Conservation (phyloP, 768 basidiomycete genomes). For the Filobasidium wieringae region DNA sequence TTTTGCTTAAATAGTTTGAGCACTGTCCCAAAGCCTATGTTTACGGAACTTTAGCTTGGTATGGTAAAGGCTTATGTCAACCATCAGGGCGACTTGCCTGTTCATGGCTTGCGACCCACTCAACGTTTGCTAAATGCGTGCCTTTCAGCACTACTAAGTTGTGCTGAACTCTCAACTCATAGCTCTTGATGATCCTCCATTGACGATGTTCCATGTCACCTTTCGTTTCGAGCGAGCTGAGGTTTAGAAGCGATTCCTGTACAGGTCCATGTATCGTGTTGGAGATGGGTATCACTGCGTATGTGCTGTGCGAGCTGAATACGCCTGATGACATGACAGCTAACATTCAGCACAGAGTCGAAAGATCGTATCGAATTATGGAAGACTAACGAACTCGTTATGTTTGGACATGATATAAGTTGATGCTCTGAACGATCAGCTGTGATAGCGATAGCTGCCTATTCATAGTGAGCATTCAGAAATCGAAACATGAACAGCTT, state of each 20-base stretch:
- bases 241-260: conserved; percentile 26
- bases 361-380: neutral
- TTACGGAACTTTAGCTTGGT: neutral
- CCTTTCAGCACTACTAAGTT: conserved; percentile 25
- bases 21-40: conserved; percentile 37
- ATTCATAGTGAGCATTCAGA: no score
- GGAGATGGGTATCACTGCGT: conserved; percentile 31
- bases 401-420: conserved; percentile 22
- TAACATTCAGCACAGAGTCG: no score
- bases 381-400: conserved; percentile 16
- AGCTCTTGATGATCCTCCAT: conserved; percentile 19
- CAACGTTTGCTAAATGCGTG: conserved; percentile 23
- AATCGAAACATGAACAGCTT: neutral
- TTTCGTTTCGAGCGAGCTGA: neutral
- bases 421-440: neutral
- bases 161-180: conserved; percentile 26
- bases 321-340: conserved; percentile 13
- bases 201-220: neutral
- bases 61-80: neutral
- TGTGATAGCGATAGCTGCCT: neutral
- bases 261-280: conserved; percentile 36
- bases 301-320: conserved; percentile 14
- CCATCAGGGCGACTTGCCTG: conserved; percentile 22
- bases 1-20: conserved; percentile 19
- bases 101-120: conserved; percentile 34